These are phyloP conservation scores for Fusarium robinianum DNA, from an alignment of 2,329 filamentous ascomycete species.

Conservation along the genomic window DNA sequence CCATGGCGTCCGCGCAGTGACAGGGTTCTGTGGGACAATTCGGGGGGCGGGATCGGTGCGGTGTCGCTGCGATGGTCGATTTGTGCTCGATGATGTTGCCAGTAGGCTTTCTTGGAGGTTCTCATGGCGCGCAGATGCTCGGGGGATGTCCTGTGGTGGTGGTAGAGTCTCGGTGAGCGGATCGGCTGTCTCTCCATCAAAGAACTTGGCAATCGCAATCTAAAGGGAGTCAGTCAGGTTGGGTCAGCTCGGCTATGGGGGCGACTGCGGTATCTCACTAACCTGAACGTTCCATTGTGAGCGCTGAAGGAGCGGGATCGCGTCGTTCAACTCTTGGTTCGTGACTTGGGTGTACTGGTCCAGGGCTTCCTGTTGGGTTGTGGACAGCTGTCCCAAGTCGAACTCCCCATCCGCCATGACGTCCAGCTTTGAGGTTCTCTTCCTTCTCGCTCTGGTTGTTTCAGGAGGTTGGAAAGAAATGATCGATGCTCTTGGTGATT, in stretches of 20 bases:
- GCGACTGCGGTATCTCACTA: conserved; percentile 46
- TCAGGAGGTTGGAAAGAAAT: no score
- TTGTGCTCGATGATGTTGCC: conserved; percentile 34
- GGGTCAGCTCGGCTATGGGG: no score
- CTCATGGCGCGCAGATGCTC: conserved; percentile 68
- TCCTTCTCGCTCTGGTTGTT: conserved; percentile 1
- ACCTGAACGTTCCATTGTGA: conserved; percentile 98
- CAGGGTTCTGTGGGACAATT: conserved; percentile 77
- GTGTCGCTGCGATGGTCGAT: conserved; percentile 33
- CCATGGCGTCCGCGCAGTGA: conserved; percentile 72
- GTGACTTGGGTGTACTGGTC: conserved; percentile 90
- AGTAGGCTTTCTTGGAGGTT: conserved; percentile 69
- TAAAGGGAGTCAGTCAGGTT: conserved; percentile 43
- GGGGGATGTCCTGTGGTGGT: conserved; percentile 66
- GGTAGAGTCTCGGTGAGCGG: conserved; percentile 76
- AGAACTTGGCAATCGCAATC: conserved; percentile 97
- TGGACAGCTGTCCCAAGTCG: conserved; percentile 71
- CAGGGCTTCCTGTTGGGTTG: conserved; percentile 79
- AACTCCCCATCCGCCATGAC: conserved; percentile 42
- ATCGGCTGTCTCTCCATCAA: conserved; percentile 90
- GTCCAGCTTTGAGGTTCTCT: conserved; percentile 4
- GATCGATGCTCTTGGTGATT: no score
- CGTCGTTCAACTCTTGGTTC: conserved; percentile 75
- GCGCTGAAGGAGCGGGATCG: conserved; percentile 76
- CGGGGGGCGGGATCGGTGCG: conserved; percentile 73